phyloP scores from a whole-genome alignment of 805 yeast species.

The Starmerella stigmatis region DNA sequence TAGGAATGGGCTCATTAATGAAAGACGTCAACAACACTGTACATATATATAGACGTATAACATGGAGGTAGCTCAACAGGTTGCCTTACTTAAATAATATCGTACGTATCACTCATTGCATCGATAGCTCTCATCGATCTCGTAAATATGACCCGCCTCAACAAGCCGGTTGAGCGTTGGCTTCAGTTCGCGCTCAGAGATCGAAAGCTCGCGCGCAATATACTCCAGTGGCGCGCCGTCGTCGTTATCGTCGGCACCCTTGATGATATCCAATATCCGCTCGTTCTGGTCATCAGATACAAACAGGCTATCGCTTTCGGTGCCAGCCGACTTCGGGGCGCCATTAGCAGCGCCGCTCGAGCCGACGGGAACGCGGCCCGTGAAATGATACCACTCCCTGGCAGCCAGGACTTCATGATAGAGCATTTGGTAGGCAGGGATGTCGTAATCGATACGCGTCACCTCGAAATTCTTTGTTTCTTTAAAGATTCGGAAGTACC shows the following conservation, averaged over 20 bases:
- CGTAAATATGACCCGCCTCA: slow-evolving; percentile 13
- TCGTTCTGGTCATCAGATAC: slow-evolving; percentile 9
- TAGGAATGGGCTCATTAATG: too few species aligned
- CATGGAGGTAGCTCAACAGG: too few species aligned
- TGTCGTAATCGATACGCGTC: slow-evolving; percentile 36
- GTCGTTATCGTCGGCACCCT: slow-evolving; percentile 13
- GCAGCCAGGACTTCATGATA: slow-evolving; percentile 55
- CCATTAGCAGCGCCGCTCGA: not conserved
- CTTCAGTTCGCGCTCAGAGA: slow-evolving; percentile 4
- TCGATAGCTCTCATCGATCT: slow-evolving; percentile 12
- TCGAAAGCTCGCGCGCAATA: slow-evolving; percentile 14
- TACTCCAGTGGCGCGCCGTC: slow-evolving; percentile 16
- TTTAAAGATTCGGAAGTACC: slow-evolving; percentile 39
- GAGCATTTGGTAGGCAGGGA: slow-evolving; percentile 39
- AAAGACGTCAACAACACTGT: too few species aligned
- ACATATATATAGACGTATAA: too few species aligned
- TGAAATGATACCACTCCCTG: slow-evolving; percentile 34
- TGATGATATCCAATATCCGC: slow-evolving; percentile 13
- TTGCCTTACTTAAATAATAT: not conserved
- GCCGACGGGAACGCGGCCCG: slow-evolving; percentile 21
- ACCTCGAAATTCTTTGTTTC: slow-evolving; percentile 43
- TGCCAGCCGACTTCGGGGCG: not conserved
- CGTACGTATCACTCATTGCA: not conserved
- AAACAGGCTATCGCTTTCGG: slow-evolving; percentile 9
- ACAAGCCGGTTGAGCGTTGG: slow-evolving; percentile 4